Percentiles rank a stretch among this genome's conserved stretches.
These are phyloP conservation scores for Globisporangium iwayamae DNA, from an alignment of 352 stramenopile genomes.

Conservation along the genomic window DNA sequence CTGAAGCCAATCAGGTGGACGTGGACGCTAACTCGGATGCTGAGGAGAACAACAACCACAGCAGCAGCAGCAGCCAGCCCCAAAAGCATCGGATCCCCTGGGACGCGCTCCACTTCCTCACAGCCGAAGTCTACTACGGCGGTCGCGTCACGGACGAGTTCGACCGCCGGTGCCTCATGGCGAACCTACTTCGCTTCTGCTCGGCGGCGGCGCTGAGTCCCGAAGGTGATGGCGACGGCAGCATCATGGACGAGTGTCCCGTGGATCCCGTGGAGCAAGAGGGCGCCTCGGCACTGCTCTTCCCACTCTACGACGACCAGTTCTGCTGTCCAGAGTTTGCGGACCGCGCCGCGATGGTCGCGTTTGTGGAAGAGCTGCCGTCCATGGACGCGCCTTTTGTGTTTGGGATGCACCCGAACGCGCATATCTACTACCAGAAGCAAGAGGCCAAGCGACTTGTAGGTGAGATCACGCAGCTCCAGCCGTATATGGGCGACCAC, in stretches of 20 bases:
- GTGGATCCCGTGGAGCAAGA: background rate
- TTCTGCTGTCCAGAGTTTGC: slow-evolving; percentile 48
- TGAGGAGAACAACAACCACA: background rate
- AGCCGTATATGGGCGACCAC: slow-evolving; percentile 16
- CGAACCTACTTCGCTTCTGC: slow-evolving; percentile 65
- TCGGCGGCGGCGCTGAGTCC: slow-evolving; percentile 23
- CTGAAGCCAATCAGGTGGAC: background rate
- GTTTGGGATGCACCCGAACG: slow-evolving; percentile 83
- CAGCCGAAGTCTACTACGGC: slow-evolving; percentile 79
- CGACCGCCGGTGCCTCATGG: slow-evolving; percentile 64
- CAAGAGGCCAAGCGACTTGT: slow-evolving; percentile 49
- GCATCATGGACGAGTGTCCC: background rate
- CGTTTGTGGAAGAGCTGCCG: slow-evolving; percentile 47
- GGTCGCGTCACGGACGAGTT: slow-evolving; percentile 81
- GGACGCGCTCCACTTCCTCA: slow-evolving; percentile 77
- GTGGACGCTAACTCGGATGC: slow-evolving; percentile 6
- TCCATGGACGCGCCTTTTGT: slow-evolving; percentile 57
- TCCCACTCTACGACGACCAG: slow-evolving; percentile 22
- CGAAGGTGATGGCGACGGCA: background rate
- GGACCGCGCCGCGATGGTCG: slow-evolving; percentile 31
- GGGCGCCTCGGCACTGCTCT: slow-evolving; percentile 12
- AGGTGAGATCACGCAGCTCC: slow-evolving; percentile 34
- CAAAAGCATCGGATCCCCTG: slow-evolving; percentile 41
- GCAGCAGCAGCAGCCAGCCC: background rate
- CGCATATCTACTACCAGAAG: slow-evolving; percentile 63